These are phyloP conservation scores for Euphorbia lathyris DNA, from an alignment of 345 rosid species.

Conservation along the genomic window DNA sequence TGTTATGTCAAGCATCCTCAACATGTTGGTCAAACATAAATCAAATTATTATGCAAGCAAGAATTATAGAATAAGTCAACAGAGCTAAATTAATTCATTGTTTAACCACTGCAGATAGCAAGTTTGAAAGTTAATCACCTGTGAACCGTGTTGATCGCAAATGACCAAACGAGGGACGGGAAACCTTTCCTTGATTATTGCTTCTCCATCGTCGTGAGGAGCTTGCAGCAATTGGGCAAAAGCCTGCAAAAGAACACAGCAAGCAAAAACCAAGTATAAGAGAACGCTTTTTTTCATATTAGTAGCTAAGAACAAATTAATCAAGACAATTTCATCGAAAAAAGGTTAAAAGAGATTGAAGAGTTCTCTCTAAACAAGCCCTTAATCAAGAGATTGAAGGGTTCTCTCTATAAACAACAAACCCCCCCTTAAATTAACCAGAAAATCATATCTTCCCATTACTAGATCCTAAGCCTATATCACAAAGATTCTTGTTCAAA, in stretches of 20 bases:
- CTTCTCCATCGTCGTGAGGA: constrained; percentile 62
- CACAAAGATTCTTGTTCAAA: background rate
- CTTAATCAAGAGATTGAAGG: too few relatives aligned
- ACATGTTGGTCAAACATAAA: background rate
- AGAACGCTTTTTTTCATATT: background rate
- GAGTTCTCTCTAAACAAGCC: too few relatives aligned
- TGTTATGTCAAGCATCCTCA: background rate
- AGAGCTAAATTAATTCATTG: background rate
- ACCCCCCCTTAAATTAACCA: too few relatives aligned
- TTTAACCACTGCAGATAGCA: background rate
- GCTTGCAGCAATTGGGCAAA: constrained; percentile 74
- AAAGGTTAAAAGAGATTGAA: too few relatives aligned
- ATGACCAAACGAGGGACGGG: constrained; percentile 87
- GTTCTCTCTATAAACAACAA: too few relatives aligned
- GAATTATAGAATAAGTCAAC: background rate
- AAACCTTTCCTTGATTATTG: constrained; percentile 76
- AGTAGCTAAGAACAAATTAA: background rate
- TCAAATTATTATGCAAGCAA: background rate
- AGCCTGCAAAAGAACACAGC: constrained; percentile 40
- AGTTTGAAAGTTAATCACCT: constrained; percentile 43
- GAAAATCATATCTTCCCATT: too few relatives aligned
- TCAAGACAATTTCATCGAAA: background rate
- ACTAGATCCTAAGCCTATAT: too few relatives aligned
- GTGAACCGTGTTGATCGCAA: constrained; percentile 97
- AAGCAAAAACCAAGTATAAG: background rate